A percentile compares a stretch with the other conserved stretches of the same genome.
Evolutionary conservation across 202 grass and related monocot species (phyloP).

Genomic region (Miscanthus sacchariflorus): DNA sequence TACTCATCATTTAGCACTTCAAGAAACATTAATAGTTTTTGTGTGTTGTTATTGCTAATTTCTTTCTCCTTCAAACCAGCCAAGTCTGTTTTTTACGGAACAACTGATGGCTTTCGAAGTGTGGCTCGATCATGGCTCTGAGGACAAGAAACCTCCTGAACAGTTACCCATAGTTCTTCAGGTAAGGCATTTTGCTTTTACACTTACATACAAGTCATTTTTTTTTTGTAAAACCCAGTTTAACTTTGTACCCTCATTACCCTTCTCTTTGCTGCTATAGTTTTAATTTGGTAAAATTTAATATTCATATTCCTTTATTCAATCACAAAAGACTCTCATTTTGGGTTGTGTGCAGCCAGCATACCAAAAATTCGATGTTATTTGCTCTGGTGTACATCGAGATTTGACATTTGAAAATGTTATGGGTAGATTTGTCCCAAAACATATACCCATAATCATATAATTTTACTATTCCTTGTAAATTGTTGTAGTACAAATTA

Average conservation of each 20-base stretch:
- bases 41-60: too few species aligned
- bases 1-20: constrained; percentile 21
- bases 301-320: too few species aligned
- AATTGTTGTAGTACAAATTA: not conserved
- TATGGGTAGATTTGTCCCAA: not conserved
- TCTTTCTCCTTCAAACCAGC: too few species aligned
- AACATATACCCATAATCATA: not conserved
- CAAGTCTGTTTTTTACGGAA: constrained; percentile 83
- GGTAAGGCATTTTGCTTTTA: too few species aligned
- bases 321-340: not conserved
- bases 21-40: constrained; percentile 27
- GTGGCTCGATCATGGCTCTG: constrained; percentile 96
- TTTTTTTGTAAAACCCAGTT: too few species aligned
- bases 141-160: constrained; percentile 96
- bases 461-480: not conserved
- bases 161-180: constrained; percentile 89
- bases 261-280: too few species aligned
- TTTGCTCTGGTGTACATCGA: not conserved
- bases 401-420: not conserved
- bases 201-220: too few species aligned
- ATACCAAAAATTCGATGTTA: not conserved
- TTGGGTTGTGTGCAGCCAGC: not conserved
- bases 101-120: constrained; percentile 97
- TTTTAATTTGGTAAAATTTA: too few species aligned
- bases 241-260: too few species aligned